A percentile compares a stretch with the other conserved stretches of the same genome.
Conservation (phyloP, 2,329 filamentous ascomycete genomes). For the Sporothrix euskadiensis region DNA sequence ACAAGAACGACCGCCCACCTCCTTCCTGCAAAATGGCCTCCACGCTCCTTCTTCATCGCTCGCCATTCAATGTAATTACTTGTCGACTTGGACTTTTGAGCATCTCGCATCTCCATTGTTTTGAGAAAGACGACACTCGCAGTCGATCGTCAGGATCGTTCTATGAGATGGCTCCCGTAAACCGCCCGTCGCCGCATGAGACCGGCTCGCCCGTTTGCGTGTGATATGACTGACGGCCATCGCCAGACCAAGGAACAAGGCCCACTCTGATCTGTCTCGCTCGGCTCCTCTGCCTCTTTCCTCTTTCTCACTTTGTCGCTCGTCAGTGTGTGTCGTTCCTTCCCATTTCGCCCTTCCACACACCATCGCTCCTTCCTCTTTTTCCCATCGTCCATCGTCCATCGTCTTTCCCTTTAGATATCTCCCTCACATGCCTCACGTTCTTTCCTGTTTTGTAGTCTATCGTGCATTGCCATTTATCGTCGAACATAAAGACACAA, state of each 20-base stretch:
- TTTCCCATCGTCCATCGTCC: too few species aligned
- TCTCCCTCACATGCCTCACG: not conserved
- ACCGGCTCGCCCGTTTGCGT: slow-evolving; percentile 17
- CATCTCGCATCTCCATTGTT: not conserved
- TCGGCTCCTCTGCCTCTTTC: not conserved
- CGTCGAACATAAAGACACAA: not conserved
- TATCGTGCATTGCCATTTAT: not conserved
- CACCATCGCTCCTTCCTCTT: not conserved
- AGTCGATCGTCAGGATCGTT: not conserved
- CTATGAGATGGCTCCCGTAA: slow-evolving; percentile 5
- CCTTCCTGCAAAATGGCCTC: not conserved
- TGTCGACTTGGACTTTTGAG: not conserved
- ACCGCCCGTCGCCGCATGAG: not conserved
- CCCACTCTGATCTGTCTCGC: slow-evolving; percentile 10
- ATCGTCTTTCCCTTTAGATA: not conserved
- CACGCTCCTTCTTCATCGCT: not conserved
- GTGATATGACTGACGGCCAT: slow-evolving; percentile 16
- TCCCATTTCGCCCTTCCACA: not conserved
- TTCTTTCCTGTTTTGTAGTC: not conserved
- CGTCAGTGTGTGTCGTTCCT: slow-evolving; percentile 1
- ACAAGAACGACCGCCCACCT: slow-evolving; percentile 1
- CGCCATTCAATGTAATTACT: not conserved
- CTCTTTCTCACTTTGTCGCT: slow-evolving; percentile 12
- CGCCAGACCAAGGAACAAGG: not conserved
- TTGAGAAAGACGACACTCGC: not conserved